A percentile compares a stretch with the other conserved stretches of the same genome.
Evolutionary conservation across 192 early-diverging fungal genomes (phyloP).

Genomic region (Podila epigama): DNA sequence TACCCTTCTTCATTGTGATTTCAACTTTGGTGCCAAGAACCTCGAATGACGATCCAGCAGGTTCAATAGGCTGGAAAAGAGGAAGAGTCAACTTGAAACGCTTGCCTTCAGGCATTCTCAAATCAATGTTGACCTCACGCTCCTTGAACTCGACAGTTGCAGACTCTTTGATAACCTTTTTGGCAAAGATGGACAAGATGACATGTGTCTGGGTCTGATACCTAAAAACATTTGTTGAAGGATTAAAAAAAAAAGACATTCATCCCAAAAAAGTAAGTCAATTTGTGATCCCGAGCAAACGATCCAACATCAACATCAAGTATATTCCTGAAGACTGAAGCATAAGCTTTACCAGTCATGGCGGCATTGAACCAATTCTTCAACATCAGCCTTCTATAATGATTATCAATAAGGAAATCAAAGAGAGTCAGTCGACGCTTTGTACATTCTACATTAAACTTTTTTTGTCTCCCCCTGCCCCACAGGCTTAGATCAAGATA

Average conservation of each 20-base stretch:
- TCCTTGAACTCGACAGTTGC: conserved; percentile 76
- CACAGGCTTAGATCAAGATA: neutral
- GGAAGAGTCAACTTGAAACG: conserved; percentile 71
- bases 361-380: conserved; percentile 78
- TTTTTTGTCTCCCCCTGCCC: neutral
- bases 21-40: conserved; percentile 83
- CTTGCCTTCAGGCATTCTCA: conserved; percentile 81
- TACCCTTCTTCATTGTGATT: conserved; percentile 77
- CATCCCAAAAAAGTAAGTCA: too few species aligned
- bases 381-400: conserved; percentile 37
- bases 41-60: conserved; percentile 67
- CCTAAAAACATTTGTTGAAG: conserved; percentile 8
- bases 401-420: neutral
- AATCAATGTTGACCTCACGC: conserved; percentile 73
- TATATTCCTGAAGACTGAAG: too few species aligned
- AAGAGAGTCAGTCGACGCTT: neutral
- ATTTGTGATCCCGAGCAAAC: too few species aligned
- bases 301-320: too few species aligned
- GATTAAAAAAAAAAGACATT: too few species aligned
- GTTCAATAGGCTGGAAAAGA: conserved; percentile 81
- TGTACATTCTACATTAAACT: neutral
- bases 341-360: conserved; percentile 77
- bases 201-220: conserved; percentile 91
- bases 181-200: conserved; percentile 92
- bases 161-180: conserved; percentile 79